Percentiles rank a stretch among this genome's conserved stretches.
phyloP scores from a whole-genome alignment of 148 eudicot species.

The Vaccinium myrtillus region DNA sequence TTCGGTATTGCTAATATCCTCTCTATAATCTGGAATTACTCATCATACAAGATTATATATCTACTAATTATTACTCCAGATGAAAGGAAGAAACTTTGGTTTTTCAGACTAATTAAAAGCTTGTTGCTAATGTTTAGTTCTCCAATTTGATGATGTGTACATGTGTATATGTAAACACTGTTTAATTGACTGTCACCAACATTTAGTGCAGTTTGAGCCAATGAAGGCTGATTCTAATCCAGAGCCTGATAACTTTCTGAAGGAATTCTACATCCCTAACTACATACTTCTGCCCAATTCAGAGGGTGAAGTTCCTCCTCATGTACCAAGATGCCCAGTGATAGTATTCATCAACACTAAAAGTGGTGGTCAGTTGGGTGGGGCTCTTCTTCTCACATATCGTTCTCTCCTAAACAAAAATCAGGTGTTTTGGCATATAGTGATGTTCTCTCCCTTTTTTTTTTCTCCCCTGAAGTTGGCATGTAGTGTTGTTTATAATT shows the following conservation, averaged over 20 bases:
- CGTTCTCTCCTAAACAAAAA: constrained; percentile 62
- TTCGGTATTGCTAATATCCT: no score
- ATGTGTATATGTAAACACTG: no score
- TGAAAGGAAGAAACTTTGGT: background rate
- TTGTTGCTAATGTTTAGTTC: background rate
- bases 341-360: constrained; percentile 81
- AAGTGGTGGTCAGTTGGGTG: constrained; percentile 99
- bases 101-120: background rate
- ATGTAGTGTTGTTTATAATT: background rate
- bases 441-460: background rate
- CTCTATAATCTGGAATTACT: no score
- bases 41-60: background rate
- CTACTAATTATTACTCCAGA: background rate
- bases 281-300: constrained; percentile 53
- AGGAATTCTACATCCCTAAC: constrained; percentile 67
- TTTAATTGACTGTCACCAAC: no score
- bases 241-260: constrained; percentile 29
- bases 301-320: constrained; percentile 25
- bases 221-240: constrained; percentile 35
- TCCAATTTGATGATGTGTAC: no score
- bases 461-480: background rate
- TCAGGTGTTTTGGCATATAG: constrained; percentile 48
- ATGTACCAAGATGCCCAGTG: constrained; percentile 66
- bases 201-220: constrained; percentile 28
- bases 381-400: constrained; percentile 73